Evolutionary conservation across 768 basidiomycete genomes (phyloP).

Genomic region (Amyloporia xantha): DNA sequence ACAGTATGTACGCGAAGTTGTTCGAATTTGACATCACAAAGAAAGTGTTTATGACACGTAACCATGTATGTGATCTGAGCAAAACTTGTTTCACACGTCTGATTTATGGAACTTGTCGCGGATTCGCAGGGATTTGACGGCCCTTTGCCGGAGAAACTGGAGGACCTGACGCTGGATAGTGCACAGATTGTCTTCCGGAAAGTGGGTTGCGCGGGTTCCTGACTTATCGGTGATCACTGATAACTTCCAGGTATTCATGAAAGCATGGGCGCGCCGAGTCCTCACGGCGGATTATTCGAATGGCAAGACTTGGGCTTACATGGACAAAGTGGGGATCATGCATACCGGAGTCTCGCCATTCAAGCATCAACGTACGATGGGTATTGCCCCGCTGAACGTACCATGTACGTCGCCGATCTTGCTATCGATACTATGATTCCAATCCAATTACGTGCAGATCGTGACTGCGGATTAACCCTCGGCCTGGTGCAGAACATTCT

Average conservation of each 20-base stretch:
- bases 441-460: slow-evolving; percentile 21
- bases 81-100: too few species aligned
- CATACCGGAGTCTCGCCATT: slow-evolving; percentile 41
- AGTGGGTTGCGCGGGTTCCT: slow-evolving; percentile 10
- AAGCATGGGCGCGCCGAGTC: slow-evolving; percentile 28
- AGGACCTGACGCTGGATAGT: slow-evolving; percentile 35
- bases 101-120: background rate
- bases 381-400: slow-evolving; percentile 26
- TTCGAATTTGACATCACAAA: slow-evolving; percentile 40
- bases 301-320: slow-evolving; percentile 37
- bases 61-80: slow-evolving; percentile 23
- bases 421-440: background rate
- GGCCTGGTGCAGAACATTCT: slow-evolving; percentile 42
- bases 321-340: slow-evolving; percentile 42
- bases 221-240: slow-evolving; percentile 7
- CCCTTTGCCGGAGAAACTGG: slow-evolving; percentile 28
- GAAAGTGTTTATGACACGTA: slow-evolving; percentile 28
- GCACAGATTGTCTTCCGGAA: slow-evolving; percentile 44
- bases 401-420: slow-evolving; percentile 23
- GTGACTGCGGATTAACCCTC: slow-evolving; percentile 35
- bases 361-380: slow-evolving; percentile 31
- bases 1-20: slow-evolving; percentile 40
- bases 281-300: slow-evolving; percentile 39
- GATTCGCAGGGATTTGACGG: slow-evolving; percentile 33
- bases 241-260: slow-evolving; percentile 28